Evolutionary conservation across 2,329 filamentous ascomycete species (phyloP).

Genomic region (Microdochium trichocladiopsis): DNA sequence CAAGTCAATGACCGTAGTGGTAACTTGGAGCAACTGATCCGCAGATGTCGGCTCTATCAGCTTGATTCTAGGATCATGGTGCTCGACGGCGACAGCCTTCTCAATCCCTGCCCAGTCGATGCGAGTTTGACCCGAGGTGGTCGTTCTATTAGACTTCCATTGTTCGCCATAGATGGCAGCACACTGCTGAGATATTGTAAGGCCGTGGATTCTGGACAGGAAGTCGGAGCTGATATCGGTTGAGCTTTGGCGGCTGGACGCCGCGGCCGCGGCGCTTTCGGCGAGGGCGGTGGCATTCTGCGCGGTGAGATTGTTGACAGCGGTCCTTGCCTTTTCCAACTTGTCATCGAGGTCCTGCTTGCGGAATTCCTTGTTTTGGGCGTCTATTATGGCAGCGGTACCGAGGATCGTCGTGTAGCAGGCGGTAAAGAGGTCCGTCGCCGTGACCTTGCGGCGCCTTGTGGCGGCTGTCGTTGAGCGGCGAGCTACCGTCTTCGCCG

Average conservation of each 20-base stretch:
- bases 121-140: neutral
- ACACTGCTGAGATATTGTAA: neutral
- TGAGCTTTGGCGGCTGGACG: neutral
- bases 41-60: neutral
- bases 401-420: conserved; percentile 63
- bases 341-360: conserved; percentile 54
- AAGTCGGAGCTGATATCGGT: neutral
- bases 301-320: conserved; percentile 31
- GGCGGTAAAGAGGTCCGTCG: conserved; percentile 54
- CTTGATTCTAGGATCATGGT: neutral
- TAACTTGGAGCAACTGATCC: neutral
- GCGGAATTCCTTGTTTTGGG: conserved; percentile 48
- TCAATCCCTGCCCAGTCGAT: neutral
- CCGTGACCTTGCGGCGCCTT: conserved; percentile 39
- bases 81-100: neutral
- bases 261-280: conserved; percentile 13
- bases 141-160: neutral
- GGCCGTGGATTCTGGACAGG: neutral
- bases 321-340: conserved; percentile 46
- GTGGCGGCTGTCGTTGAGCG: conserved; percentile 39
- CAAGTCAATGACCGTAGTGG: neutral
- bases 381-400: conserved; percentile 57
- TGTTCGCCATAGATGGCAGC: neutral
- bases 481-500: conserved; percentile 38
- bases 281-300: conserved; percentile 17